A percentile compares a stretch with the other conserved stretches of the same genome.
These are phyloP conservation scores for Penicillium odoratum DNA, from an alignment of 495 filamentous ascomycete genomes.

Conservation along the genomic window DNA sequence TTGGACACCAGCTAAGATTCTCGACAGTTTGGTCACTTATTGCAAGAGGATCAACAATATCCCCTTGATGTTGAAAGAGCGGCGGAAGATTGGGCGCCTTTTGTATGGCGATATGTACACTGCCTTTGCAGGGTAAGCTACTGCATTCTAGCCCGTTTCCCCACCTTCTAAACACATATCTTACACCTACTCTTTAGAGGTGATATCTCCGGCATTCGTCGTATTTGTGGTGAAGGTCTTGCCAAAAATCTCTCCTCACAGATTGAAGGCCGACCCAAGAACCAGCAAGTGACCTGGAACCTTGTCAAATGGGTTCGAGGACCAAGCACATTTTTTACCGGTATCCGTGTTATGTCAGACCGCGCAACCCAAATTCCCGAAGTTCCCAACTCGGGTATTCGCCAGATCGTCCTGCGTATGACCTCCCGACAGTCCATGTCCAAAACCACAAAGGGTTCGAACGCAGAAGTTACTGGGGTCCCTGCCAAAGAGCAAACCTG, in stretches of 20 bases:
- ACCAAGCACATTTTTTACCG: constrained; percentile 46
- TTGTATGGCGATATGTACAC: constrained; percentile 71
- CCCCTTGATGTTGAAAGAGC: constrained; percentile 45
- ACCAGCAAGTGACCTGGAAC: constrained; percentile 61
- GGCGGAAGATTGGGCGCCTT: constrained; percentile 41
- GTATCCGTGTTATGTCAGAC: constrained; percentile 58
- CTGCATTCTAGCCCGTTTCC: neutral
- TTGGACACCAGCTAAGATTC: constrained; percentile 22
- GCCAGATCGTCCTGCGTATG: constrained; percentile 75
- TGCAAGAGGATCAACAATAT: constrained; percentile 34
- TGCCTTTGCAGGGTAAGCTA: constrained; percentile 63
- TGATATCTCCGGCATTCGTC: constrained; percentile 55
- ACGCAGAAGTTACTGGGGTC: constrained; percentile 1
- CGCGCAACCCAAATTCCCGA: constrained; percentile 53
- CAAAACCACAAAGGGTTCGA: constrained; percentile 17
- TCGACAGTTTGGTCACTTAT: constrained; percentile 43
- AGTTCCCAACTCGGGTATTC: constrained; percentile 47
- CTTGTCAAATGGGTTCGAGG: constrained; percentile 60
- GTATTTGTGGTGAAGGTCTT: constrained; percentile 62
- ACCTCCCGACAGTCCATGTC: constrained; percentile 59
- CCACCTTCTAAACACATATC: neutral
- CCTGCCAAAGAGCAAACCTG: constrained; percentile 61
- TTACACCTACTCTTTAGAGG: constrained; percentile 39
- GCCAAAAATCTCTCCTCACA: constrained; percentile 51
- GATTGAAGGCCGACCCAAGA: constrained; percentile 55